Conservation (phyloP, 2,329 filamentous ascomycete genomes). For the Pezicula radicicola region DNA sequence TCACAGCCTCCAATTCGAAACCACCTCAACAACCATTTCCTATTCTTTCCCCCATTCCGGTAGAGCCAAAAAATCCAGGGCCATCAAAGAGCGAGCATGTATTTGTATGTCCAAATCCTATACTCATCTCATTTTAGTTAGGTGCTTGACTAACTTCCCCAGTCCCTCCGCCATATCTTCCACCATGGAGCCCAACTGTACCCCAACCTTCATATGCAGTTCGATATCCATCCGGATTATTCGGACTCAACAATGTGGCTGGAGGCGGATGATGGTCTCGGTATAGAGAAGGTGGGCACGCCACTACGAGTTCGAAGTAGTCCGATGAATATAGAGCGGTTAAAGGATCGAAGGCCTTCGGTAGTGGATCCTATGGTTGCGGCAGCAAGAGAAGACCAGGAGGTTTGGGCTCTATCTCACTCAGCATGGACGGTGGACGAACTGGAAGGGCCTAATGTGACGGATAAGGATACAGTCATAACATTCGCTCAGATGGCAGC, state of each 20-base stretch:
- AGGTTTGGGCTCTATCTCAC: conserved; percentile 63
- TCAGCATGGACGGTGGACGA: conserved; percentile 80
- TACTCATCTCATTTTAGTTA: not conserved
- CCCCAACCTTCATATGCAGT: conserved; percentile 71
- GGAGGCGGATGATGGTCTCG: conserved; percentile 52
- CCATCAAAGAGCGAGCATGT: conserved; percentile 47
- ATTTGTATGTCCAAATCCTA: conserved; percentile 40
- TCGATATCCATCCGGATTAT: conserved; percentile 60
- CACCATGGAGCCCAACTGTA: conserved; percentile 84
- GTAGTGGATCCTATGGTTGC: conserved; percentile 78
- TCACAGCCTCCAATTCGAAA: conserved; percentile 32
- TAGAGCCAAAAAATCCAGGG: conserved; percentile 40
- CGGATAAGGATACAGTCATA: conserved; percentile 80
- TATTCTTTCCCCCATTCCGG: conserved; percentile 20
- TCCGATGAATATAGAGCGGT: conserved; percentile 69
- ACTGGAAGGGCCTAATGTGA: conserved; percentile 74
- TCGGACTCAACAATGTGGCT: conserved; percentile 55
- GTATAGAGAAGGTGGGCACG: conserved; percentile 46
- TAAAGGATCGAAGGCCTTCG: conserved; percentile 73
- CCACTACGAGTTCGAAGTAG: conserved; percentile 61
- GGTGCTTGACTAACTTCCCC: conserved; percentile 14
- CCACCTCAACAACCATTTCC: conserved; percentile 39
- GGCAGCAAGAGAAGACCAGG: conserved; percentile 65
- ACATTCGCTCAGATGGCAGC: conserved; percentile 85
- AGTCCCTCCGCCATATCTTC: conserved; percentile 81